Conservation (phyloP, 2,329 filamentous ascomycete species). For the Chaetomiaceae sp. region DNA sequence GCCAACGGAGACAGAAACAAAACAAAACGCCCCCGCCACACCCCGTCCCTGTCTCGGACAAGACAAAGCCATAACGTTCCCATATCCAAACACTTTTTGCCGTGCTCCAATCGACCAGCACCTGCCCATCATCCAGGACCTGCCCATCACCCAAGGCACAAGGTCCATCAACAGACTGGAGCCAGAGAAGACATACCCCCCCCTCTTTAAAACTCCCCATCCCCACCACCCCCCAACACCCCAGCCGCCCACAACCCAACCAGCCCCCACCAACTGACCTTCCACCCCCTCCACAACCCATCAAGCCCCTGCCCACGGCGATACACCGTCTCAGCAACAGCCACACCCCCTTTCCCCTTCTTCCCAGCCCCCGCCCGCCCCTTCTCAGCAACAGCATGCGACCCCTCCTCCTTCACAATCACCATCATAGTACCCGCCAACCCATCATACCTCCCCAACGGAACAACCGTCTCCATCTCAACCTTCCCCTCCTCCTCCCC, state of each 20-base stretch:
- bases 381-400: constrained; percentile 42
- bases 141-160: no score
- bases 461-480: constrained; percentile 67
- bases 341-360: constrained; percentile 23
- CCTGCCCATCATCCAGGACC: no score
- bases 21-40: constrained; percentile 1
- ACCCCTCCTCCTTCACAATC: constrained; percentile 79
- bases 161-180: no score
- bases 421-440: constrained; percentile 86
- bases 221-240: constrained; percentile 56
- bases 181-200: no score
- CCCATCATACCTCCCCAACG: constrained; percentile 76
- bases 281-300: constrained; percentile 69
- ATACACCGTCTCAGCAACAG: constrained; percentile 40
- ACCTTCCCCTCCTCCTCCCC: constrained; percentile 23
- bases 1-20: neutral
- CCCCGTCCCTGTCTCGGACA: neutral
- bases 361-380: no score
- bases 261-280: constrained; percentile 72
- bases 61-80: neutral
- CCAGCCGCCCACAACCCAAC: constrained; percentile 69
- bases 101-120: no score
- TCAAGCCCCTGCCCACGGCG: constrained; percentile 62
- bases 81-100: constrained; percentile 2
- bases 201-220: constrained; percentile 56